A percentile compares a stretch with the other conserved stretches of the same genome.
Conservation (phyloP, 148 eudicot genomes). For the Arctostaphylos glauca region DNA sequence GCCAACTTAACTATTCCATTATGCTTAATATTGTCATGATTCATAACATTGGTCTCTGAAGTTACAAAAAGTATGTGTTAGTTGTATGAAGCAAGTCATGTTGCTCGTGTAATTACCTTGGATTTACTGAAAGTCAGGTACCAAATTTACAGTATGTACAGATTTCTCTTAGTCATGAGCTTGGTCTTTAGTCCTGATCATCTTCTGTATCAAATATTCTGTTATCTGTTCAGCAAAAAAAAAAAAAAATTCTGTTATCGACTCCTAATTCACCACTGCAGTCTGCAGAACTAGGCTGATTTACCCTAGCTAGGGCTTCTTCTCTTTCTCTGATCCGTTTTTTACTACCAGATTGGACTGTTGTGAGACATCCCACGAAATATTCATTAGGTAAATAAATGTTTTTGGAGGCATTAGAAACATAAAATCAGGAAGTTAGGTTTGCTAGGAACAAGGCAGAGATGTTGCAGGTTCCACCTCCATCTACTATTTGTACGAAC, state of each 20-base stretch:
- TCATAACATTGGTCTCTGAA: neutral
- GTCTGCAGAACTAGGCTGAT: neutral
- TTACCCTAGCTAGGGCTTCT: neutral
- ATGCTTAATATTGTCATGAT: no score
- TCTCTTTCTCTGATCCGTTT: neutral
- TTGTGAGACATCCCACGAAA: neutral
- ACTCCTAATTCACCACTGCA: neutral
- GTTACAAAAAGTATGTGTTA: no score
- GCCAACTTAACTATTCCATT: neutral
- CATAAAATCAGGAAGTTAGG: neutral
- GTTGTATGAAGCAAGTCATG: neutral
- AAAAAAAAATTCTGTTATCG: neutral
- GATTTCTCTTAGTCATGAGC: no score
- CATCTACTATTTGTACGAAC: neutral
- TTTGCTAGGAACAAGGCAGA: neutral
- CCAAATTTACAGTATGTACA: no score
- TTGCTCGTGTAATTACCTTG: neutral
- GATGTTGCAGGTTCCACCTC: neutral
- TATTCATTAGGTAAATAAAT: neutral
- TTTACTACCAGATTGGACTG: neutral
- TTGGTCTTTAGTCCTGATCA: neutral
- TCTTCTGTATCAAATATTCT: neutral
- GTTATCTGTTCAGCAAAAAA: no score
- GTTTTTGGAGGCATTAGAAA: neutral
- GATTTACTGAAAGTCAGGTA: neutral